phyloP scores from a whole-genome alignment of 2,329 filamentous ascomycete genomes.

The Trichoderma guizhouense region DNA sequence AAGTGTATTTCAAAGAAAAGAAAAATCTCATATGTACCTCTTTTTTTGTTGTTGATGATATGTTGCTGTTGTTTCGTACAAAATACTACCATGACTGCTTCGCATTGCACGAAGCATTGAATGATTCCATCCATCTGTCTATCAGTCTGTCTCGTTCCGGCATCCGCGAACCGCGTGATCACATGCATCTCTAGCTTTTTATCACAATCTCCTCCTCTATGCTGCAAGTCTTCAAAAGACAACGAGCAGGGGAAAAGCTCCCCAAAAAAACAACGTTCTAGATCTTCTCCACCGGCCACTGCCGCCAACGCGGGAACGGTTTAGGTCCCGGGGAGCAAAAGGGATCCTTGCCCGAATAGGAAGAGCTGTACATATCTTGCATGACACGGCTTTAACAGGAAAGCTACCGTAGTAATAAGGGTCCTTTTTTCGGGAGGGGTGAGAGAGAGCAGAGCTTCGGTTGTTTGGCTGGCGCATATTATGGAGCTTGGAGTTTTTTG shows the following conservation, averaged over 20 bases:
- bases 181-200: neutral
- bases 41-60: neutral
- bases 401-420: neutral
- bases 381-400: neutral
- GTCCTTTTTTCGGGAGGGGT: neutral
- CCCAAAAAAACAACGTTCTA: neutral
- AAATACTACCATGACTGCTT: neutral
- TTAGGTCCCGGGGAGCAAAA: neutral
- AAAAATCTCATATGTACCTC: neutral
- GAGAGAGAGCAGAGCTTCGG: neutral
- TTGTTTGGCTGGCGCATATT: neutral
- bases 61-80: neutral
- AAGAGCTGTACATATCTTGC: constrained; percentile 9
- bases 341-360: constrained; percentile 14
- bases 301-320: neutral
- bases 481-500: neutral
- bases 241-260: neutral
- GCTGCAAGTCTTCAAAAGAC: neutral
- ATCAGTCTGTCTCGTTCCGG: neutral
- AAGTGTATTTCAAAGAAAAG: neutral
- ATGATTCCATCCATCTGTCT: neutral
- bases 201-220: neutral
- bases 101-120: neutral
- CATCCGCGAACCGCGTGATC: neutral
- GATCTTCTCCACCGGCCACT: constrained; percentile 3